Conservation (phyloP, 768 basidiomycete genomes). For the Agaricus sinodeliciosus region DNA sequence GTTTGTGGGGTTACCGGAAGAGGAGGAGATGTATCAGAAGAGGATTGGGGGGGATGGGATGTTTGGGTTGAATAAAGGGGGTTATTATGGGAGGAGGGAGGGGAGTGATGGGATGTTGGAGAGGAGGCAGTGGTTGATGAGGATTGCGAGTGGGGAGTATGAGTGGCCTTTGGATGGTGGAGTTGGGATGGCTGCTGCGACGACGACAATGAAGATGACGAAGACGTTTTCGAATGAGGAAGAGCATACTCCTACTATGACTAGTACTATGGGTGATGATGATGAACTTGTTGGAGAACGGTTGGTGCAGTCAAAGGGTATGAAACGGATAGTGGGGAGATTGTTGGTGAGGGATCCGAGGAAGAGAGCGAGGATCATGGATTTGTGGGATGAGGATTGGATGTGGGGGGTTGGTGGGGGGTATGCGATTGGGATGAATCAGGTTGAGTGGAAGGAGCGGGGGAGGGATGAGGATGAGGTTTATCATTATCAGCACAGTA, state of each 20-base stretch:
- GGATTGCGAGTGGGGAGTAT: slow-evolving; percentile 78
- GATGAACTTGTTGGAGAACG: slow-evolving; percentile 28
- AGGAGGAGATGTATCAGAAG: slow-evolving; percentile 4
- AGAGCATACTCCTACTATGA: background rate
- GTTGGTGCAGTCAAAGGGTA: slow-evolving; percentile 35
- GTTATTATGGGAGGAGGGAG: slow-evolving; percentile 6
- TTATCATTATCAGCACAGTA: too few relatives aligned
- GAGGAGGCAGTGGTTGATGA: slow-evolving; percentile 58
- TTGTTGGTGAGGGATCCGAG: slow-evolving; percentile 67
- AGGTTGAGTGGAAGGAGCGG: slow-evolving; percentile 11
- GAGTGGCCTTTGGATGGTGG: slow-evolving; percentile 48
- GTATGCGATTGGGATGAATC: slow-evolving; percentile 7
- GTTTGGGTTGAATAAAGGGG: slow-evolving; percentile 5
- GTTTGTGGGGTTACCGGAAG: slow-evolving; percentile 18
- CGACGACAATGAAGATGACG: background rate
- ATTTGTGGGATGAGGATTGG: slow-evolving; percentile 58
- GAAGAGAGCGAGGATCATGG: slow-evolving; percentile 53
- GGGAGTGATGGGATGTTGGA: slow-evolving; percentile 23
- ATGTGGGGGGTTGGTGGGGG: slow-evolving; percentile 25
- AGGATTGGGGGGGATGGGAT: slow-evolving; percentile 34
- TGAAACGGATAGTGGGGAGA: slow-evolving; percentile 47
- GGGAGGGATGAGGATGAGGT: background rate
- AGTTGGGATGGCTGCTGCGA: background rate
- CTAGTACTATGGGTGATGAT: slow-evolving; percentile 10
- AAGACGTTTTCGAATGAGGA: too few relatives aligned